Percentiles rank a stretch among this genome's conserved stretches.
Evolutionary conservation across 2,329 filamentous ascomycete genomes (phyloP).

Genomic region (Colletotrichum acutatum): DNA sequence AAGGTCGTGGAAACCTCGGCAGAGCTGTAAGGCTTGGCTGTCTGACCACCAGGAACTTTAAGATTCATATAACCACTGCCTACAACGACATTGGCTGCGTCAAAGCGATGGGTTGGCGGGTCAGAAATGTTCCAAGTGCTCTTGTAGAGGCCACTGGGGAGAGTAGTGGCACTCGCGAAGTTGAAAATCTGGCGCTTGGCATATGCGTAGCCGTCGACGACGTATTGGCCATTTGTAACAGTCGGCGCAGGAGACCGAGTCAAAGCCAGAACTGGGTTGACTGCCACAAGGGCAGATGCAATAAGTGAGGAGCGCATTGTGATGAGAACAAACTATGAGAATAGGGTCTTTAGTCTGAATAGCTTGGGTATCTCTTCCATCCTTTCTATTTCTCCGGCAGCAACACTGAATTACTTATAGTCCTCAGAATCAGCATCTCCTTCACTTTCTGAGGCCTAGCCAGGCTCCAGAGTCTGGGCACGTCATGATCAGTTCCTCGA

Average conservation of each 20-base stretch:
- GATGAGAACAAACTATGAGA: background rate
- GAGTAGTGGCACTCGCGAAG: constrained; percentile 36
- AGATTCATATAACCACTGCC: constrained; percentile 44
- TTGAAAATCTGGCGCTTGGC: constrained; percentile 39
- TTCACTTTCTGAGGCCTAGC: too few species aligned
- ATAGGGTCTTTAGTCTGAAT: background rate
- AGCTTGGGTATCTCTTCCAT: too few species aligned
- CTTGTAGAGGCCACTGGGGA: constrained; percentile 39
- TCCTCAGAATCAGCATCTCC: background rate
- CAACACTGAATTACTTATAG: background rate
- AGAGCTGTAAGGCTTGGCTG: constrained; percentile 38
- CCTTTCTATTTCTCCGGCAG: too few species aligned
- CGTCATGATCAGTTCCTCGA: background rate
- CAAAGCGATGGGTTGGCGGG: constrained; percentile 25
- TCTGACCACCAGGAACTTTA: constrained; percentile 42
- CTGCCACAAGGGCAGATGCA: background rate
- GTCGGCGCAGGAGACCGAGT: constrained; percentile 15
- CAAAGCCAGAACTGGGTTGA: background rate
- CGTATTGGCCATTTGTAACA: constrained; percentile 37
- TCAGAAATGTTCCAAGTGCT: constrained; percentile 39
- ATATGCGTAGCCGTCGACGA: constrained; percentile 38
- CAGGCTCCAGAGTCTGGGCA: background rate
- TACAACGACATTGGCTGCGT: constrained; percentile 37
- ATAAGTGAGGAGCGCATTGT: constrained; percentile 10
- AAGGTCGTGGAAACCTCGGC: constrained; percentile 40